Conservation (phyloP, 1,284 basidiomycete species). For the Bjerkandera adusta region DNA sequence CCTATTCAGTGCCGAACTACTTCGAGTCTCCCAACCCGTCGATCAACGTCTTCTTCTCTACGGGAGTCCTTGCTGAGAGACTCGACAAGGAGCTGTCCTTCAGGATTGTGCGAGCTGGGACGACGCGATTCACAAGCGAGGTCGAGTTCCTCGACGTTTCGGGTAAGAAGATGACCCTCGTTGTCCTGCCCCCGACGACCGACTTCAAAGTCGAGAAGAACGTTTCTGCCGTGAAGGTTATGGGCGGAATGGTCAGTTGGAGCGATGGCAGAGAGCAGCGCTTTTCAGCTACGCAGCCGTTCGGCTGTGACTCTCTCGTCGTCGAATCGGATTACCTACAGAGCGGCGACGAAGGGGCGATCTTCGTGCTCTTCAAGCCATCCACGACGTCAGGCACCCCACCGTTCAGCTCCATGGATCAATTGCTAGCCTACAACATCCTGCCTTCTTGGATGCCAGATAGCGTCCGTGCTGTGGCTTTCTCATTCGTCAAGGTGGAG, state of each 20-base stretch:
- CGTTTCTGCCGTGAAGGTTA: conserved; percentile 23
- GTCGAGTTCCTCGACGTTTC: conserved; percentile 24
- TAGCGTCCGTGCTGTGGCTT: conserved; percentile 21
- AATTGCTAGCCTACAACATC: conserved; percentile 22
- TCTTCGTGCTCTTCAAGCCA: conserved; percentile 24
- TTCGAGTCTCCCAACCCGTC: conserved; percentile 25
- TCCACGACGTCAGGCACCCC: conserved; percentile 5
- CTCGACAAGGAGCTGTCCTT: conserved; percentile 28
- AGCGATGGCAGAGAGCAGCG: conserved; percentile 8
- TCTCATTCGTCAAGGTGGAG: conserved; percentile 29
- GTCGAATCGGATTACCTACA: conserved; percentile 13
- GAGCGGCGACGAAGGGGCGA: conserved; percentile 23
- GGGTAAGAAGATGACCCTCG: conserved; percentile 22
- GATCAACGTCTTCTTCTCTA: conserved; percentile 17
- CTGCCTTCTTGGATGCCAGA: conserved; percentile 18
- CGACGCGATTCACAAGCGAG: conserved; percentile 11
- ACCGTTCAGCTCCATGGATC: conserved; percentile 24
- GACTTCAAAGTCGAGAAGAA: conserved; percentile 5
- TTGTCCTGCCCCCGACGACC: conserved; percentile 22
- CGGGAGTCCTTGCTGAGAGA: conserved; percentile 19
- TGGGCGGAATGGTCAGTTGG: conserved; percentile 22
- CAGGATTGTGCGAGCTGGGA: conserved; percentile 22
- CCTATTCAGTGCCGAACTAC: conserved; percentile 34
- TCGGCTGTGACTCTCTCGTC: conserved; percentile 7
- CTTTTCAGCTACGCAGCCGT: conserved; percentile 13